Base-by-base conservation (phyloP, 2,329 filamentous ascomycete genomes). In the Cytospora paraplurivora region DNA sequence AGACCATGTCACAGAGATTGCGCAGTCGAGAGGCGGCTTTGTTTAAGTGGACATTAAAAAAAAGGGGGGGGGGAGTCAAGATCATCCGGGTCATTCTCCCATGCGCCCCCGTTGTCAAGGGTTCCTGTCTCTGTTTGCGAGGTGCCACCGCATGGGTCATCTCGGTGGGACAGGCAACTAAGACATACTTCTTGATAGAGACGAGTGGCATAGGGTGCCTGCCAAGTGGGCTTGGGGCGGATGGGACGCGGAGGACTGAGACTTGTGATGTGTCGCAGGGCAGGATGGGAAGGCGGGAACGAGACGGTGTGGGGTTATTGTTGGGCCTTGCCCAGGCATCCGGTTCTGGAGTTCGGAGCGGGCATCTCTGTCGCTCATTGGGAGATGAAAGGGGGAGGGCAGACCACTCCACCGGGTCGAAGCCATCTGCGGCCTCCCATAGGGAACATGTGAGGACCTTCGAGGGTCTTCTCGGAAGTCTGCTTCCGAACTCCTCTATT, bases 1-100 rank as follows among this genome's bases (percentile, higher is more conserved):
- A 62, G 41, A 54, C 41, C 34, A 33, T 44, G 21, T 59, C 60
- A 63, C 63, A 59, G 27, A 65, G 60, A 65, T 65, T 56, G 51
- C 52, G 60, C 56, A 63, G 55, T 63, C 56, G 21, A 52, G 38
- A 27, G 27, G 27, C 27, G 27, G 27, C 27, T 27, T 27, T 27
- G 27, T 27, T 27, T 27, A 27, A 27, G 27, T 27, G 27, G 27
- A 27, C 4, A 27, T 27, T 27, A 4, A 27, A 27, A 47, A 2
- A n/a, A 19, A 17, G 33, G 7, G 52, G 33, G 17, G 21, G 35
- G 52, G 13, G 54, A 11, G 19, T 8, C 44, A 47, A 21, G 12
- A 47, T 37, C 44, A 47, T 47, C 44, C 8, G 49, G 44, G 12
- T n/a, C 51, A 13, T 7, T 51, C 15, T 5, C 37, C 35, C 17